phyloP scores from a whole-genome alignment of 352 stramenopile species.

The Phytopythium litorale region DNA sequence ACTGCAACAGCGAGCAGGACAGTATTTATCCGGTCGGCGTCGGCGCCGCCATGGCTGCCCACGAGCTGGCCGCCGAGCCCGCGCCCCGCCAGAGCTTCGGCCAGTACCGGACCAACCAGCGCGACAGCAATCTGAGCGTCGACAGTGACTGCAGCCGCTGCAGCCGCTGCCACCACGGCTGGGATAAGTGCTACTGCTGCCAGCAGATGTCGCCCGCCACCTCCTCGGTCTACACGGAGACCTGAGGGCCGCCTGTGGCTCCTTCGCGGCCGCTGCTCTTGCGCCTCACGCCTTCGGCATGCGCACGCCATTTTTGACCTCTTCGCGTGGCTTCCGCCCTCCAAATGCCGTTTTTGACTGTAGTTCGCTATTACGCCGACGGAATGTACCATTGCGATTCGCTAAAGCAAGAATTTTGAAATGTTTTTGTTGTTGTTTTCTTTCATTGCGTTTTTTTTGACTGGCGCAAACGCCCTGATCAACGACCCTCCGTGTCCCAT shows the following conservation, averaged over 20 bases:
- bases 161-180: slow-evolving; percentile 61
- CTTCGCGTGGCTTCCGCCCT: background rate
- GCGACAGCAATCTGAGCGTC: slow-evolving; percentile 37
- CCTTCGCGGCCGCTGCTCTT: no score
- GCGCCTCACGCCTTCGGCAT: background rate
- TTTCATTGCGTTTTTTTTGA: background rate
- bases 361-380: background rate
- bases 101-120: slow-evolving; percentile 10
- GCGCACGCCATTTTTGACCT: background rate
- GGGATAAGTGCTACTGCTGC: slow-evolving; percentile 75
- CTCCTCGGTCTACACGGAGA: slow-evolving; percentile 61
- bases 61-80: slow-evolving; percentile 7
- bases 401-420: background rate
- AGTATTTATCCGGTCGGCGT: slow-evolving; percentile 46
- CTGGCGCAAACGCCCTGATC: background rate
- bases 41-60: slow-evolving; percentile 10
- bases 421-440: background rate
- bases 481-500: background rate
- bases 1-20: slow-evolving; percentile 83
- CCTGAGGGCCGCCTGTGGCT: slow-evolving; percentile 16
- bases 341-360: slow-evolving; percentile 1
- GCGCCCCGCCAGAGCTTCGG: slow-evolving; percentile 2
- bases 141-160: slow-evolving; percentile 63
- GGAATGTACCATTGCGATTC: background rate
- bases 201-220: slow-evolving; percentile 65